A percentile compares a stretch with the other conserved stretches of the same genome.
These are phyloP conservation scores for Lotmaria passim DNA, from an alignment of 208 protist genomes.

Conservation along the genomic window DNA sequence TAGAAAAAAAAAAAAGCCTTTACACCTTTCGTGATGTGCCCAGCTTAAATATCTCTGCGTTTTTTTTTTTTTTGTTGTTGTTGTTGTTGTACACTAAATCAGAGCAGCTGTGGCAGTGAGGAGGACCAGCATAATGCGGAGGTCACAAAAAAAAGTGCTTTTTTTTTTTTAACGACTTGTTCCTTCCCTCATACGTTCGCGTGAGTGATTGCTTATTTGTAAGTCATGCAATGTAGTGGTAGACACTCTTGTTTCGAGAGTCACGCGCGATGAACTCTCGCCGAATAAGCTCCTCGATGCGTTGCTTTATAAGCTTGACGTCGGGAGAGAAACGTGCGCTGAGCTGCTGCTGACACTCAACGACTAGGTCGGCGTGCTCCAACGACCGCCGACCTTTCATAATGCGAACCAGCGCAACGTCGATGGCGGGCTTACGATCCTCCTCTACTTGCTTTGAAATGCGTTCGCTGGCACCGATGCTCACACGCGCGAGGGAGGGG, in stretches of 20 bases:
- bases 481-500: conserved; percentile 44
- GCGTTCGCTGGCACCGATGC: conserved; percentile 41
- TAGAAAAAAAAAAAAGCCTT: too few relatives aligned
- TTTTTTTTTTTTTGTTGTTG: conserved; percentile 3
- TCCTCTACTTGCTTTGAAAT: conserved; percentile 68
- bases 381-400: conserved; percentile 83
- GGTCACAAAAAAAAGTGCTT: neutral
- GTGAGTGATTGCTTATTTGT: neutral
- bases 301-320: conserved; percentile 79
- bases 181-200: neutral
- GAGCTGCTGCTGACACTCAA: conserved; percentile 78
- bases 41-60: too few relatives aligned
- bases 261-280: conserved; percentile 85
- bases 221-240: conserved; percentile 77
- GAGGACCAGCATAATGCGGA: neutral
- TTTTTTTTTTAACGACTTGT: neutral
- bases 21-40: too few relatives aligned
- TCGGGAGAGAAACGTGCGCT: conserved; percentile 67
- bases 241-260: conserved; percentile 50
- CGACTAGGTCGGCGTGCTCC: conserved; percentile 70
- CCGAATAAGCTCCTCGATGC: conserved; percentile 87
- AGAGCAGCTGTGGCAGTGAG: neutral
- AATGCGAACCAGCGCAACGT: conserved; percentile 85
- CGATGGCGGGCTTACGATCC: conserved; percentile 78
- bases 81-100: too few relatives aligned